Percentiles rank a stretch among this genome's conserved stretches.
Conservation (phyloP, 768 basidiomycete species). For the Suillus variegatus region DNA sequence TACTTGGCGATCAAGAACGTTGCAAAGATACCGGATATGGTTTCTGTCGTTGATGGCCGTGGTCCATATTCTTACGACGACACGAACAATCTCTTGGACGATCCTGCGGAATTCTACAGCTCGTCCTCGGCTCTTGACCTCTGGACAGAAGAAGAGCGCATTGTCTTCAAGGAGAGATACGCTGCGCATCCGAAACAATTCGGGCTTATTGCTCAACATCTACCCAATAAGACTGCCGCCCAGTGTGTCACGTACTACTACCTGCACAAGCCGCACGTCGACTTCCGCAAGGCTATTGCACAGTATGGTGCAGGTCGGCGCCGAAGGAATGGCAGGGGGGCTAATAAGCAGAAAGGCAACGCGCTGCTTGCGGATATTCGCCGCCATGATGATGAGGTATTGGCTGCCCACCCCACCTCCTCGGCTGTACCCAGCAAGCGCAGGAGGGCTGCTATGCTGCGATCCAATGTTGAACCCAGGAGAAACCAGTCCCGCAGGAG, state of each 20-base stretch:
- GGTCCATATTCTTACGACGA: slow-evolving; percentile 77
- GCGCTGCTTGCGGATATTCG: slow-evolving; percentile 81
- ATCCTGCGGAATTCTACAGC: slow-evolving; percentile 78
- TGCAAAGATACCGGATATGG: slow-evolving; percentile 90
- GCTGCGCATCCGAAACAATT: slow-evolving; percentile 92
- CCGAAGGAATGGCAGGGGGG: slow-evolving; percentile 50
- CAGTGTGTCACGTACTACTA: slow-evolving; percentile 96
- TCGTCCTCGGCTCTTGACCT: slow-evolving; percentile 72
- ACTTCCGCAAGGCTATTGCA: slow-evolving; percentile 77
- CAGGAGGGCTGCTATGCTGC: slow-evolving; percentile 34
- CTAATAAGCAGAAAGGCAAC: slow-evolving; percentile 80
- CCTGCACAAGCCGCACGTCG: slow-evolving; percentile 82
- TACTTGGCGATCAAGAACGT: slow-evolving; percentile 84
- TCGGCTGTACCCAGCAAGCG: slow-evolving; percentile 38
- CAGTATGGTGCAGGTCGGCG: slow-evolving; percentile 68
- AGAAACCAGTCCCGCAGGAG: slow-evolving; percentile 40
- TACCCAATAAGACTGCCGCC: slow-evolving; percentile 82
- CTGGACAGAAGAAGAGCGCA: slow-evolving; percentile 87
- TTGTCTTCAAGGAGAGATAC: slow-evolving; percentile 77
- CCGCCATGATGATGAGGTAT: slow-evolving; percentile 59
- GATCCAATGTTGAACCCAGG: slow-evolving; percentile 35
- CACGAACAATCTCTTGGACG: slow-evolving; percentile 76
- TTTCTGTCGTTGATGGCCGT: slow-evolving; percentile 62
- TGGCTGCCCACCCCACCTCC: slow-evolving; percentile 22
- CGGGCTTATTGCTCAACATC: slow-evolving; percentile 79